phyloP scores from a whole-genome alignment of 495 filamentous ascomycete species.

The Neurospora sp. region DNA sequence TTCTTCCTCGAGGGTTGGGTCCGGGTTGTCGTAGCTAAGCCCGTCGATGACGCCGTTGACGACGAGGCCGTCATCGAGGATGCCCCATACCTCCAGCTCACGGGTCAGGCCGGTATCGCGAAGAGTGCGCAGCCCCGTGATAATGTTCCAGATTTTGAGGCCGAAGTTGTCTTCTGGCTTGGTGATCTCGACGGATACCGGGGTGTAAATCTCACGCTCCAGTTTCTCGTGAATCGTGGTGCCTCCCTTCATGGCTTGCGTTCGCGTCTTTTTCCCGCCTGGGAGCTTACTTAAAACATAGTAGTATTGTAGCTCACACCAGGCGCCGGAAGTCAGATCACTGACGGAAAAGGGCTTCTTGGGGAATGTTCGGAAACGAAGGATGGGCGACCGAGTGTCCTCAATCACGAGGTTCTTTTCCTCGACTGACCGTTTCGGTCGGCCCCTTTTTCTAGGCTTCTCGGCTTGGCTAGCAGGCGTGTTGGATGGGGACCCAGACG shows the following conservation, averaged over 20 bases:
- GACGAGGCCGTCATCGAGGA: conserved; percentile 61
- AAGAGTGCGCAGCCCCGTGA: conserved; percentile 71
- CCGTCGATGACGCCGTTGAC: conserved; percentile 89
- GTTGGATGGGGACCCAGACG: not conserved
- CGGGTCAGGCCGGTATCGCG: conserved; percentile 71
- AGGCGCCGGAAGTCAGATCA: conserved; percentile 77
- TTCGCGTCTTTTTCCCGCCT: conserved; percentile 58
- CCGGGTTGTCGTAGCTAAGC: conserved; percentile 67
- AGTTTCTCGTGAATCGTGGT: conserved; percentile 68
- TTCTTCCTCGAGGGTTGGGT: conserved; percentile 53
- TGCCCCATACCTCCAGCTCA: conserved; percentile 89
- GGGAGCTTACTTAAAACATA: conserved; percentile 65
- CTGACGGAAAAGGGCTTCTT: conserved; percentile 81
- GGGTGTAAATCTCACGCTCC: conserved; percentile 73
- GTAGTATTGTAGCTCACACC: conserved; percentile 94
- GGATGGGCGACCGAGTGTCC: conserved; percentile 33
- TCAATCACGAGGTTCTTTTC: not conserved
- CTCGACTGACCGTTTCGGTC: not conserved
- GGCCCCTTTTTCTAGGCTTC: not conserved
- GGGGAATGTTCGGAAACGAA: conserved; percentile 69
- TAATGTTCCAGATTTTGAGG: conserved; percentile 82
- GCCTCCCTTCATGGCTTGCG: conserved; percentile 74
- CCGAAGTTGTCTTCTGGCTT: conserved; percentile 78
- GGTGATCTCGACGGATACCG: conserved; percentile 58
- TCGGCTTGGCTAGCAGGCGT: not conserved